Conservation (phyloP, 108 stramenopile genomes). For the Schizochytrium sp. region DNA sequence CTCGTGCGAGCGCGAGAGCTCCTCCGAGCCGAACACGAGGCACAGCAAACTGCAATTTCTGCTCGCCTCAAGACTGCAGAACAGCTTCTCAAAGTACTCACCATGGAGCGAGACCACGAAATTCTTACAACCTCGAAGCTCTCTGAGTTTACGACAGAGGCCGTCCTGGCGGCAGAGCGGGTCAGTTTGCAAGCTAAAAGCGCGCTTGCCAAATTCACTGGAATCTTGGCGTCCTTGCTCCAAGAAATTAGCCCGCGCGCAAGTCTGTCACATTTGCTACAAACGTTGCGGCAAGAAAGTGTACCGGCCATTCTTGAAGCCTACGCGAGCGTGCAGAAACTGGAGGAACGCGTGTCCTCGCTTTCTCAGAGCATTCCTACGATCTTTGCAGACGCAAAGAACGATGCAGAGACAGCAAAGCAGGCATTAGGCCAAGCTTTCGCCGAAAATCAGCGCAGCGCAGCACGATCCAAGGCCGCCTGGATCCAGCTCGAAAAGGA, state of each 20-base stretch:
- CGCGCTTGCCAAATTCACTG: background rate
- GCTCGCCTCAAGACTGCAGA: background rate
- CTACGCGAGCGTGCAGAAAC: background rate
- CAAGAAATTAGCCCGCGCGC: background rate
- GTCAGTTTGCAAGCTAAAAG: background rate
- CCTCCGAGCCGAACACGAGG: background rate
- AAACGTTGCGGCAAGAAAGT: background rate
- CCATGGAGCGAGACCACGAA: background rate
- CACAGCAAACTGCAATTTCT: background rate
- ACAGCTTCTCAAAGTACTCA: background rate
- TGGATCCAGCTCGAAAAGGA: background rate
- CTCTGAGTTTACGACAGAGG: background rate
- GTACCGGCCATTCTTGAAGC: background rate
- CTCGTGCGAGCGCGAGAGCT: background rate
- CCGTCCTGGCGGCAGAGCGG: background rate
- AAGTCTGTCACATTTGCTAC: background rate
- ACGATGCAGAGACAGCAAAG: background rate
- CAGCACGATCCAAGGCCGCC: background rate
- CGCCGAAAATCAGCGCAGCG: background rate
- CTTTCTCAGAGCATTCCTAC: background rate
- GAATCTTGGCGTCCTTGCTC: background rate
- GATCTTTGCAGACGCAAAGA: background rate
- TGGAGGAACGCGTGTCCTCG: background rate
- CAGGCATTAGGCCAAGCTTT: background rate
- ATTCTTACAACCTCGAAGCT: background rate